These are phyloP conservation scores for Dichomitus squalens DNA, from an alignment of 1,284 basidiomycete species.

Conservation along the genomic window DNA sequence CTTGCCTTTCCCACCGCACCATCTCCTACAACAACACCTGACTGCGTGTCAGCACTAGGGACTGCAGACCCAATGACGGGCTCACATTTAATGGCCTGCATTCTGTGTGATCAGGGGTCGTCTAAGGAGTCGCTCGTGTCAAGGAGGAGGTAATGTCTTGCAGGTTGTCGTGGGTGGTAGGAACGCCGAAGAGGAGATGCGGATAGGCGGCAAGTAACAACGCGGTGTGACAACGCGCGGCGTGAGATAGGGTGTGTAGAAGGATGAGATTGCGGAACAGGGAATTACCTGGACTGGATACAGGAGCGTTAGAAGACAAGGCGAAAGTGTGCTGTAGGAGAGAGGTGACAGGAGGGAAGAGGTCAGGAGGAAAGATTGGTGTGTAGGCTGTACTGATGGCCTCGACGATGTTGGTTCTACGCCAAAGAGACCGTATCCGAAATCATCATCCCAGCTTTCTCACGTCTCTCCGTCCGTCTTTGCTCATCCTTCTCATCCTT, in stretches of 20 bases:
- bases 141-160: conserved; percentile 17
- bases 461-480: conserved; percentile 20
- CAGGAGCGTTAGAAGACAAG: conserved; percentile 18
- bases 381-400: conserved; percentile 32
- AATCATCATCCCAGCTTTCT: conserved; percentile 28
- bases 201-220: conserved; percentile 15
- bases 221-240: conserved; percentile 14
- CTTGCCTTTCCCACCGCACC: conserved; percentile 98
- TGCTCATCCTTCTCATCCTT: neutral
- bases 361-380: conserved; percentile 27
- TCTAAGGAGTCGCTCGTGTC: conserved; percentile 21
- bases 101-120: conserved; percentile 32
- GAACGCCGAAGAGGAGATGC: neutral
- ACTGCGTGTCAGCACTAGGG: conserved; percentile 19
- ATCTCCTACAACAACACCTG: conserved; percentile 98
- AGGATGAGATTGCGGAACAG: neutral
- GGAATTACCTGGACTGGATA: conserved; percentile 22
- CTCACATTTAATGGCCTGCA: conserved; percentile 47
- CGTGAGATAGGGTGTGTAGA: conserved; percentile 7
- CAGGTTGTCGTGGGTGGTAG: neutral
- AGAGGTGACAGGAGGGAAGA: conserved; percentile 23
- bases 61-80: conserved; percentile 1
- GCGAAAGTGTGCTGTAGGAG: conserved; percentile 22
- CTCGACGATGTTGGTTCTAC: conserved; percentile 30
- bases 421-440: conserved; percentile 29